Conservation (phyloP, 1,284 basidiomycete genomes). For the Leucoagaricus sp. region DNA sequence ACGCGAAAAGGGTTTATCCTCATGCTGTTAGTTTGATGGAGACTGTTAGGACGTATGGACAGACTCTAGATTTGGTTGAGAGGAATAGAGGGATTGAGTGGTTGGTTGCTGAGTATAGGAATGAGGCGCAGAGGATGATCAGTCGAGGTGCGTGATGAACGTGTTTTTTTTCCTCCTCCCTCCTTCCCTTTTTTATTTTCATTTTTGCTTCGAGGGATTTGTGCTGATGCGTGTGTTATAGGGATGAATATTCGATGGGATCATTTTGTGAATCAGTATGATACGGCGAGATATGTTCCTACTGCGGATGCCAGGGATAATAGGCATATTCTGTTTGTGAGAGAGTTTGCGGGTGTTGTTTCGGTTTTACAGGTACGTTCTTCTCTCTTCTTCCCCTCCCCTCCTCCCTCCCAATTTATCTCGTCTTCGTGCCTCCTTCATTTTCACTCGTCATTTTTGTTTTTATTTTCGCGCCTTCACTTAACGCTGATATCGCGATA, state of each 20-base stretch:
- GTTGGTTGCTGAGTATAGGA: constrained; percentile 90
- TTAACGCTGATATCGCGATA: constrained; percentile 17
- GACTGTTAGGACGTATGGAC: constrained; percentile 94
- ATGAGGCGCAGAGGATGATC: constrained; percentile 90
- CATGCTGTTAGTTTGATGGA: constrained; percentile 99
- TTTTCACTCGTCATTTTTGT: not conserved
- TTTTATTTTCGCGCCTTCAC: not conserved
- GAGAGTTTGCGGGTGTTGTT: constrained; percentile 92
- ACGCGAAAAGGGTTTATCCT: constrained; percentile 96
- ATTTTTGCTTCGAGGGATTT: not conserved
- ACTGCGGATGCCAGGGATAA: constrained; percentile 80
- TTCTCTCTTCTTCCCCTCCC: not conserved
- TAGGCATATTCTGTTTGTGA: constrained; percentile 90
- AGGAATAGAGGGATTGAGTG: constrained; percentile 89
- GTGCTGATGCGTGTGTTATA: constrained; percentile 28
- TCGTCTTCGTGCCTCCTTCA: too few relatives aligned
- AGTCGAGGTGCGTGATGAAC: constrained; percentile 71
- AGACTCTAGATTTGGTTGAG: constrained; percentile 90
- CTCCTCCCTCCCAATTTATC: too few relatives aligned
- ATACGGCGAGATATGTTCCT: constrained; percentile 73
- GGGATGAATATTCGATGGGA: constrained; percentile 97
- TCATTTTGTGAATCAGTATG: constrained; percentile 92
- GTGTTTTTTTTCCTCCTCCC: too few relatives aligned
- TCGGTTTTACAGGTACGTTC: constrained; percentile 75
- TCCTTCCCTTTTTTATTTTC: not conserved